Evolutionary conservation across 495 filamentous ascomycete species (phyloP), one percentile per base, ranked within the genome.

Genomic region (Annulohypoxylon stygium): DNA sequence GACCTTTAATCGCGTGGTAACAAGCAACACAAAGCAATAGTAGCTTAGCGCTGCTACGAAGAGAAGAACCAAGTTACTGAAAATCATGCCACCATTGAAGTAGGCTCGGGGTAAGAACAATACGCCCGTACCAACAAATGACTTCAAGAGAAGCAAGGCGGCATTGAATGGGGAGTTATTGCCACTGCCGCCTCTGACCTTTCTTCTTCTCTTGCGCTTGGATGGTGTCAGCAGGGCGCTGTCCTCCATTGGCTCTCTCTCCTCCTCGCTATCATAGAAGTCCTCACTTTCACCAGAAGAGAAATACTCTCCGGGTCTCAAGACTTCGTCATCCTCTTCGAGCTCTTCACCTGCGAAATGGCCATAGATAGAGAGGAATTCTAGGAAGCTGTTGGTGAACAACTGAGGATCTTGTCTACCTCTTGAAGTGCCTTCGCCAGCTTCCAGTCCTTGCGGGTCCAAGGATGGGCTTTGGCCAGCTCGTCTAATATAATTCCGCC

Each of bases 121-220:
- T n/a, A 99, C 96, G 36, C 96, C 96, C 1, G 96, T 99, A 11
- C 96, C 96, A 43, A 99, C 95, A 74, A 99, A 99, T 10, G 94
- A 97, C 81, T 99, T 99, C 57, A 99, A 87, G 41, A 99, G 86
- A 20, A 98, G 85, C 57, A 98, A 78, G 14, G 90, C 89, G 11
- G 96, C 95, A 65, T 90, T 89, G 47, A 89, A 90, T 18, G 91
- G 86, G 39, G 87, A 90, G 68, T 89, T 94, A 16, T 86, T 92
- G 45, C 93, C 92, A n/a, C 86, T 86, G 11, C 87, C 88, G 37
- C 88, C 90, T 39, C 91, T 89, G 47, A 86, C 86, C 81, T 93
- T 95, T 64, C 90, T 87, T 80, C 88, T 90, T 51, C 93, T 86
- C 81, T 87, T 92, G 63, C 90, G 88, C 51, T 88, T 87, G 3